These are phyloP conservation scores for Pseudopithomyces maydicus DNA, from an alignment of 2,329 filamentous ascomycete species.

Conservation along the genomic window DNA sequence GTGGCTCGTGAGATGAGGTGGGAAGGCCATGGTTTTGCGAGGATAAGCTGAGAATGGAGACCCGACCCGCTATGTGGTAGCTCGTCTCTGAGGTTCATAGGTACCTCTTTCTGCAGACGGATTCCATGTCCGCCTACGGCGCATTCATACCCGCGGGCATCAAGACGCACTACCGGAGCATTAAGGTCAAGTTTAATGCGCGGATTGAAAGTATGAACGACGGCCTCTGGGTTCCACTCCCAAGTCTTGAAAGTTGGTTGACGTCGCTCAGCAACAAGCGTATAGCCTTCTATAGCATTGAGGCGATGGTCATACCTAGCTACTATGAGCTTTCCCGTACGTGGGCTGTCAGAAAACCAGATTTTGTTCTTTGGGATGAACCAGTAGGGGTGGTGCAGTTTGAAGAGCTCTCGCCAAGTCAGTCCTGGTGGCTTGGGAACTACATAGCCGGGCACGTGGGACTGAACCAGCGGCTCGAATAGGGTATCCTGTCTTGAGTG, in stretches of 20 bases:
- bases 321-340: conserved; percentile 76
- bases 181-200: conserved; percentile 73
- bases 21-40: conserved; percentile 61
- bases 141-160: conserved; percentile 32
- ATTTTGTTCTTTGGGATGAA: conserved; percentile 80
- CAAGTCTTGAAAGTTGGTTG: conserved; percentile 64
- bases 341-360: conserved; percentile 80
- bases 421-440: conserved; percentile 58
- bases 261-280: conserved; percentile 69
- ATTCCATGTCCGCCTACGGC: conserved; percentile 28
- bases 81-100: conserved; percentile 49
- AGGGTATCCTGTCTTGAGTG: conserved; percentile 69
- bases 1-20: conserved; percentile 43
- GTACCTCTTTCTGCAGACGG: conserved; percentile 57
- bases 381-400: conserved; percentile 79
- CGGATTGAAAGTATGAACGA: conserved; percentile 76
- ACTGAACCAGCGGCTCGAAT: conserved; percentile 74
- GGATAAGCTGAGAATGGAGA: conserved; percentile 70
- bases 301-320: conserved; percentile 74
- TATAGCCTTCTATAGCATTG: conserved; percentile 80
- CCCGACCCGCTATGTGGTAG: conserved; percentile 28
- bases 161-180: conserved; percentile 64
- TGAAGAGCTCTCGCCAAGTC: conserved; percentile 74
- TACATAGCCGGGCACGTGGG: conserved; percentile 61
- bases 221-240: conserved; percentile 67